Conservation (phyloP, 2,329 filamentous ascomycete species). For the Cladorrhinum sp. region DNA sequence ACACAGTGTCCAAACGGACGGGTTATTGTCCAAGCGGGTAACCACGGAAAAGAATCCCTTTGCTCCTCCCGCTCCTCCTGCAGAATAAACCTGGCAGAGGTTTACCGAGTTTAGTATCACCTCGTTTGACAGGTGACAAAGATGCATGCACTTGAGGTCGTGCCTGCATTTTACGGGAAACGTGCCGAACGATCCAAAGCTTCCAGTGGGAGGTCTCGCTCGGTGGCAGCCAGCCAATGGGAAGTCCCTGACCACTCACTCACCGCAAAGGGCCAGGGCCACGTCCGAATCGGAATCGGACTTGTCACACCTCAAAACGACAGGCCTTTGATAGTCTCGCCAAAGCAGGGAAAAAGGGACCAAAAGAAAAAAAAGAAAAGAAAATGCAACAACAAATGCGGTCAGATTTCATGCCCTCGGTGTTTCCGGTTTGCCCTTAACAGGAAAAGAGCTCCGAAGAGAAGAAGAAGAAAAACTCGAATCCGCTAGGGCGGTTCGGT, state of each 20-base stretch:
- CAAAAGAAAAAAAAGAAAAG: background rate
- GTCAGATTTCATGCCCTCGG: background rate
- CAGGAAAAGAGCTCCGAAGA: background rate
- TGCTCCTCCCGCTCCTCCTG: background rate
- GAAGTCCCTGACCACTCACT: background rate
- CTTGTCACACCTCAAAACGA: background rate
- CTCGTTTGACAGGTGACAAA: background rate
- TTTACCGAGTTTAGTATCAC: background rate
- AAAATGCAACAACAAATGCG: background rate
- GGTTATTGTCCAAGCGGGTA: background rate
- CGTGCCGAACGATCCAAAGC: background rate
- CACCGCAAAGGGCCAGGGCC: background rate
- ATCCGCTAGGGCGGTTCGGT: slow-evolving; percentile 5
- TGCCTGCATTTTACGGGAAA: background rate
- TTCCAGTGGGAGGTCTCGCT: background rate
- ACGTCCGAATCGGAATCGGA: too few species aligned
- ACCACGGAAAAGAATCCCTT: background rate
- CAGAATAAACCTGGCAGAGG: background rate
- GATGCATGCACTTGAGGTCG: too few species aligned
- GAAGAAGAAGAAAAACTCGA: background rate
- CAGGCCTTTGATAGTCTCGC: background rate
- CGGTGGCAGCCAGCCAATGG: background rate
- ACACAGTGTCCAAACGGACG: background rate
- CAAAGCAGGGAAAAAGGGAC: too few species aligned
- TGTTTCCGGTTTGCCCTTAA: background rate